Conservation (phyloP, 2,329 filamentous ascomycete species). For the Pleurostoma richardsiae region DNA sequence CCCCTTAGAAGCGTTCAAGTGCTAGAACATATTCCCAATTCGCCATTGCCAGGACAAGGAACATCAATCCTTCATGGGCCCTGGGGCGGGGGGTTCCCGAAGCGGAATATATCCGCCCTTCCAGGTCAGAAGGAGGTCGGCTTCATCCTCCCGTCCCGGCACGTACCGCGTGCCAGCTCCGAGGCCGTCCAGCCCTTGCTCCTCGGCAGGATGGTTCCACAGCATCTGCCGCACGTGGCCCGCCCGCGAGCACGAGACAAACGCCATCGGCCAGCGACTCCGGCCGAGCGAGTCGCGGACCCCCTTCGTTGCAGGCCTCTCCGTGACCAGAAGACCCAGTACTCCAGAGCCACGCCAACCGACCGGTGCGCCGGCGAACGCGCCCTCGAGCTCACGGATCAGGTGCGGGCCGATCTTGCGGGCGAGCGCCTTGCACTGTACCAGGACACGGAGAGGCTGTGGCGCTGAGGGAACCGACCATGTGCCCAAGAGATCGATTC, state of each 20-base stretch:
- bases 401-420: slow-evolving; percentile 50
- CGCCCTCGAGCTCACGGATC: slow-evolving; percentile 74
- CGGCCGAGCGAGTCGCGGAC: slow-evolving; percentile 66
- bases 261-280: slow-evolving; percentile 68
- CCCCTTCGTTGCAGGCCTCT: slow-evolving; percentile 69
- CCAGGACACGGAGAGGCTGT: slow-evolving; percentile 37
- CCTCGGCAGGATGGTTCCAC: slow-evolving; percentile 64
- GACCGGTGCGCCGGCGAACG: slow-evolving; percentile 66
- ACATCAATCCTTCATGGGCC: too few species aligned
- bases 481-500: slow-evolving; percentile 69
- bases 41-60: too few species aligned
- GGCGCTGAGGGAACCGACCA: slow-evolving; percentile 54
- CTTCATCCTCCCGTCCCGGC: slow-evolving; percentile 18
- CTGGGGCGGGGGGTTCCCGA: slow-evolving; percentile 3
- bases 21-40: too few species aligned
- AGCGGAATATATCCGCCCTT: slow-evolving; percentile 35
- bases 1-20: too few species aligned
- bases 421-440: slow-evolving; percentile 66
- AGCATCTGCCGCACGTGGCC: slow-evolving; percentile 63
- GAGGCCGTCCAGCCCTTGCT: slow-evolving; percentile 57
- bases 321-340: slow-evolving; percentile 66
- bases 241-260: slow-evolving; percentile 52
- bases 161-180: slow-evolving; percentile 43
- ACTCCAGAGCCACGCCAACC: slow-evolving; percentile 65
- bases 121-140: slow-evolving; percentile 45